Conservation (phyloP, 169 alveolate species). For the Toxoplasma gondii region DNA sequence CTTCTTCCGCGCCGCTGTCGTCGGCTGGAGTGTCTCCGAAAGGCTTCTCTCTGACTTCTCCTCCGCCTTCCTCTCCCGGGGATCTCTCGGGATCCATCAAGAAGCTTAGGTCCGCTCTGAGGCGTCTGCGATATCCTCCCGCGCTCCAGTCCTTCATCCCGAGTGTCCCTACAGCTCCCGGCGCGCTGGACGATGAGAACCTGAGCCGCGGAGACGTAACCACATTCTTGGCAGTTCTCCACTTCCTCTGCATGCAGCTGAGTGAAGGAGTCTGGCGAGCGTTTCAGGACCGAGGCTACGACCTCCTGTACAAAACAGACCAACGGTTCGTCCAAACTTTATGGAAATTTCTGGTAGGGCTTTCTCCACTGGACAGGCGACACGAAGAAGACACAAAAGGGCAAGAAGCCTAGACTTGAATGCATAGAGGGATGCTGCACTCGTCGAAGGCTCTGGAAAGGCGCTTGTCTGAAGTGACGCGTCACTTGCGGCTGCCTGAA, state of each 20-base stretch:
- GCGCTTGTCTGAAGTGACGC: no score
- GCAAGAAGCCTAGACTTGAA: no score
- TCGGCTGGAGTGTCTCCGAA: background rate
- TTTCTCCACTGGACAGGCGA: background rate
- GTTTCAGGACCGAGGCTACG: conserved; percentile 54
- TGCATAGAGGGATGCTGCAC: no score
- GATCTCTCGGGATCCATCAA: conserved; percentile 47
- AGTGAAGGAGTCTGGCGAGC: conserved; percentile 49
- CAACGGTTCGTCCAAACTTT: conserved; percentile 50
- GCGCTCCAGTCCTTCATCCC: background rate
- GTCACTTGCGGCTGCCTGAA: no score
- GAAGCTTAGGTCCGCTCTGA: conserved; percentile 52
- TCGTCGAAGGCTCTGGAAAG: no score
- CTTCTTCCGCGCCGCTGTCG: background rate
- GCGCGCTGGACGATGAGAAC: background rate
- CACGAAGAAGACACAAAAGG: no score
- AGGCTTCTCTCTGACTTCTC: background rate
- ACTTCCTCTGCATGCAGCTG: conserved; percentile 46
- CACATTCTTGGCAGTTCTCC: conserved; percentile 43
- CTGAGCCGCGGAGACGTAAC: background rate
- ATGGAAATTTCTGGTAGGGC: conserved; percentile 63
- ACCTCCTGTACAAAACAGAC: conserved; percentile 56
- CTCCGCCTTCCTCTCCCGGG: conserved; percentile 8
- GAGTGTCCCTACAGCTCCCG: conserved; percentile 11
- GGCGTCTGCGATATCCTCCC: conserved; percentile 61